These are phyloP conservation scores for Aspergillus luchuensis DNA, from an alignment of 2,329 filamentous ascomycete species.

Conservation along the genomic window DNA sequence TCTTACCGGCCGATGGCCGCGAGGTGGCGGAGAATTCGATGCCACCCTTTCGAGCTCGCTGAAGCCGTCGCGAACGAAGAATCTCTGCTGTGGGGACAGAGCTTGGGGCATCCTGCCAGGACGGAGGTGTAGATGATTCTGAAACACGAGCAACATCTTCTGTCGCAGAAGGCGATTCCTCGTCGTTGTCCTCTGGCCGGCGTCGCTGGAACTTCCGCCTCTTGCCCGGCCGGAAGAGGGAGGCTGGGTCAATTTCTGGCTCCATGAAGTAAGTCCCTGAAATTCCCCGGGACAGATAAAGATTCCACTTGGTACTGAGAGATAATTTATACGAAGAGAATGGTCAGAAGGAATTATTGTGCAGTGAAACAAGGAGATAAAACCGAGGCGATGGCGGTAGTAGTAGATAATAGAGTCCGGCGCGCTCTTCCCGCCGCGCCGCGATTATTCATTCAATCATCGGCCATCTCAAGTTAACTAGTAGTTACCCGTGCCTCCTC, in stretches of 20 bases:
- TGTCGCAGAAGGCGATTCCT: constrained; percentile 13
- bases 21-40: constrained; percentile 48
- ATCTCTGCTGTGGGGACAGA: constrained; percentile 33
- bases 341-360: not conserved
- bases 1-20: constrained; percentile 23
- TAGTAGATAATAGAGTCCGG: not conserved
- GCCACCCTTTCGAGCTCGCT: constrained; percentile 44
- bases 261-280: constrained; percentile 29
- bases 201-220: constrained; percentile 54
- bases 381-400: too few species aligned
- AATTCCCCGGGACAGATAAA: not conserved
- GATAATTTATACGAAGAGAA: too few species aligned
- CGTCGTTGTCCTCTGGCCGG: constrained; percentile 32
- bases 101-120: constrained; percentile 19
- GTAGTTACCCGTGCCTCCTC: not conserved
- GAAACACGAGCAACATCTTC: constrained; percentile 15
- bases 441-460: constrained; percentile 10
- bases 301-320: not conserved
- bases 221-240: constrained; percentile 53
- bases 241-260: constrained; percentile 22
- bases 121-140: constrained; percentile 13
- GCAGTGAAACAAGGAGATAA: not conserved
- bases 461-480: too few species aligned
- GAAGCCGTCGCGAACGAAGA: constrained; percentile 42
- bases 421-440: not conserved